Percentiles rank a stretch among this genome's conserved stretches.
Conservation (phyloP, 495 filamentous ascomycete genomes). For the Oleoguttula mirabilis region DNA sequence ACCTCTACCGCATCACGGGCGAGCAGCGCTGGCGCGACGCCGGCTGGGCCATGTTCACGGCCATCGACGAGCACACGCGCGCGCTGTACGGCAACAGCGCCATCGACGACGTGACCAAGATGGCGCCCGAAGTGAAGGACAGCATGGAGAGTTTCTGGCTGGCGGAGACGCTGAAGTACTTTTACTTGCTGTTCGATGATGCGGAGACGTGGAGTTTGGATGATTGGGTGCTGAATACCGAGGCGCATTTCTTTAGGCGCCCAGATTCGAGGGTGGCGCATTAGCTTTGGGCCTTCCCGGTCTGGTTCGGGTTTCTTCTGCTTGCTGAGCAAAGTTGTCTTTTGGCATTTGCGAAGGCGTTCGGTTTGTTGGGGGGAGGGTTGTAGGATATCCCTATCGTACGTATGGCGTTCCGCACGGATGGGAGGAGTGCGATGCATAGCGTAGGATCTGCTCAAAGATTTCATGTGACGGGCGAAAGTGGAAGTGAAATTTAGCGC, state of each 20-base stretch:
- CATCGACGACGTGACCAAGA: constrained; percentile 58
- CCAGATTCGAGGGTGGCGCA: constrained; percentile 19
- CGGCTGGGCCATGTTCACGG: constrained; percentile 83
- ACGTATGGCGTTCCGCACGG: no score
- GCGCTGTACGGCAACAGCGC: constrained; percentile 59
- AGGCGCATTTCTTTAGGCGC: constrained; percentile 60
- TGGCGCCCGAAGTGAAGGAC: constrained; percentile 24
- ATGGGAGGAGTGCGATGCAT: no score
- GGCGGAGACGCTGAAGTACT: constrained; percentile 58
- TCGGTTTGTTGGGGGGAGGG: no score
- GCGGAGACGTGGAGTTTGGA: constrained; percentile 57
- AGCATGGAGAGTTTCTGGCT: constrained; percentile 35
- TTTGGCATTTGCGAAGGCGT: no score
- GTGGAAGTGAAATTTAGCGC: no score
- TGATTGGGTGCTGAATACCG: constrained; percentile 63
- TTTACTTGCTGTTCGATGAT: constrained; percentile 75
- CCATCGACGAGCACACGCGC: constrained; percentile 53
- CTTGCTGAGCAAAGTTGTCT: no score
- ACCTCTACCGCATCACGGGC: constrained; percentile 87
- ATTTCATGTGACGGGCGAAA: no score
- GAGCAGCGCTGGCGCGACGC: constrained; percentile 68
- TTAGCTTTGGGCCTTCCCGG: no score
- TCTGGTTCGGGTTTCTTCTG: no score
- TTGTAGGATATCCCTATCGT: no score
- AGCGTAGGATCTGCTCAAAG: no score